Conservation (phyloP, 2,329 filamentous ascomycete species). For the Apiospora saccharicola region DNA sequence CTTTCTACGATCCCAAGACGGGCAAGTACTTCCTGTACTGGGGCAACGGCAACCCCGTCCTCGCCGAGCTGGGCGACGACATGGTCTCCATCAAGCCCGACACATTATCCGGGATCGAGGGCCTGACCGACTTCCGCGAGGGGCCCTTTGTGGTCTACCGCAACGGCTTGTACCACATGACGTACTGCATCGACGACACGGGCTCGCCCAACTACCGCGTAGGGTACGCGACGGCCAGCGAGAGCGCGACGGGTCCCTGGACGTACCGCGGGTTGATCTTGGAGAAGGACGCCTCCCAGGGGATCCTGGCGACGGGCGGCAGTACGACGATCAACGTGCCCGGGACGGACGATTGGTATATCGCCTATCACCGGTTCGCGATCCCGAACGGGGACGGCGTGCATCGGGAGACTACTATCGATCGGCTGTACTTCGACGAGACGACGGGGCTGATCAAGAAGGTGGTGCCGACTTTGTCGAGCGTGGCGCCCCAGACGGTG, state of each 20-base stretch:
- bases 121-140: constrained; percentile 53
- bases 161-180: constrained; percentile 54
- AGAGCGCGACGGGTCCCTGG: constrained; percentile 49
- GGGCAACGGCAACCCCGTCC: constrained; percentile 55
- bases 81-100: constrained; percentile 52
- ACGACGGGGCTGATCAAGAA: constrained; percentile 47
- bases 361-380: constrained; percentile 56
- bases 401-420: constrained; percentile 52
- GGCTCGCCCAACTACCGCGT: constrained; percentile 54
- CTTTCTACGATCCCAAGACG: constrained; percentile 65
- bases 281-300: constrained; percentile 48
- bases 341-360: constrained; percentile 57
- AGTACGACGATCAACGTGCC: constrained; percentile 55
- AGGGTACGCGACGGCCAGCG: constrained; percentile 52
- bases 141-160: constrained; percentile 53
- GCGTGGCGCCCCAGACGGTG: constrained; percentile 36
- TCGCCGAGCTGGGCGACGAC: constrained; percentile 53
- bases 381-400: constrained; percentile 55
- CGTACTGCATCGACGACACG: constrained; percentile 57
- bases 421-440: constrained; percentile 49
- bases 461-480: constrained; percentile 47
- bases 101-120: constrained; percentile 44
- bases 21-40: constrained; percentile 69
- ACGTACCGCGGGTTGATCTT: constrained; percentile 54
- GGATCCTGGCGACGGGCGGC: constrained; percentile 55